Evolutionary conservation across 768 basidiomycete genomes (phyloP), one percentile per base, ranked within the genome.

Genomic region (Tulasnella sp.): DNA sequence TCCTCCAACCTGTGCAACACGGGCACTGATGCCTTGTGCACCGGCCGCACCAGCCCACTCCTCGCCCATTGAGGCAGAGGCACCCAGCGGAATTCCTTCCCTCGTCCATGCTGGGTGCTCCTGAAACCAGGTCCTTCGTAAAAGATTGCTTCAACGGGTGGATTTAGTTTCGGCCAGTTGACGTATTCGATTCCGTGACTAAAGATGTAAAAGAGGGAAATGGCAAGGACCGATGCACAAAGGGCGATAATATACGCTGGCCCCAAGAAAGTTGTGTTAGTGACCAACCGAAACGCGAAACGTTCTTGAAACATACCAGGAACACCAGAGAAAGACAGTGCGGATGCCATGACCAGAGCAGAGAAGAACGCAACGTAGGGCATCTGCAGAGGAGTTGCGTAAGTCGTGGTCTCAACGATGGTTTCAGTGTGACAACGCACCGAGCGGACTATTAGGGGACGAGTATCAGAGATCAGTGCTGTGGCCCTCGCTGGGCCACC

Each of bases 161-260:
- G 92, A 78, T 92, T 88, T 74, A 99, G 87, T 14, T 91, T 88
- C 15, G 97, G 97, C 93, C 96, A 98, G 19, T 92, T 88, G 74
- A 99, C 97, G 81, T 97, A 99, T 78, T 95, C 93, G 79, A 96
- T 90, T 45, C 96, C 97, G 83, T 97, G 88, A n/a, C 88, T 82
- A 80, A 91, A 79, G 79, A 99, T 94, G 84, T 93, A 96, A 67
- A 85, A 79, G 76, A 91, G 83, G 15, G 94, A 86, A 72, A 89
- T 79, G 40, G 86, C 81, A 67, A 93, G 84, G 64, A 96, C 81
- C 39, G 86, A 79, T 80, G 93, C 85, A 92, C 96, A 96, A 54
- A 97, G 85, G 80, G 91, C 80, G 83, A 93, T 91, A 83, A 95
- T 95, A 81, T 93, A 58, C 25, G n/a, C 54, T 58, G 96, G 77